Evolutionary conservation across 768 basidiomycete genomes (phyloP), one percentile per base, ranked within the genome.

Genomic region (Tephrocybe sp.): DNA sequence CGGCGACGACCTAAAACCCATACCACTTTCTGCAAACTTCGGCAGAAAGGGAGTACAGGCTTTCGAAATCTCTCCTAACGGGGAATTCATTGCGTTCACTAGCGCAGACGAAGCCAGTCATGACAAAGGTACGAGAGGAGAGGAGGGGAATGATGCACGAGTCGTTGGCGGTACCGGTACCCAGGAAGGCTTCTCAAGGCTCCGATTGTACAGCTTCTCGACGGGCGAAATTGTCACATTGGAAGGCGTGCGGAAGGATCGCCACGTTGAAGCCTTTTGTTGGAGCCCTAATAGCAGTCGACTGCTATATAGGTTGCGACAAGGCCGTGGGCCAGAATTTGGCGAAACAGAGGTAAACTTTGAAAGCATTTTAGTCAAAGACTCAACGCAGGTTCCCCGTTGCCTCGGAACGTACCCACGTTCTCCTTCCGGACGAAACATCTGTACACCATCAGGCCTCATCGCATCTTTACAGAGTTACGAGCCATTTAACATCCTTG

Each of bases 31-130:
- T 17, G 51, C 57, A 5, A 57, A 56, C 32, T 25, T 56, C 14
- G 56, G 52, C 4, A 60, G 51, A 54, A 62, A 53, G 36, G 55
- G 48, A 11, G 62, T 68, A 18, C 63, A 64, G 46, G 62, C 54
- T 11, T 71, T 68, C 57, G 63, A 68, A 40, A 54, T 68, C 30
- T 69, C 68, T 30, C 68, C 70, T 14, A 58, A 69, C 40, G 68
- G 70, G 6, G 45, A 54, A 30, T 59, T 55, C 44, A 50, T 71
- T 34, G 67, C 65, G 18, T 71, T 67, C 51, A 49, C 63, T 10
- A 66, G 60, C 41, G 42, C 48, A 14, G 61, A 62, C 36, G 58
- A 60, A 17, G 37, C 43, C 24, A 14, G 14, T 24, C 28, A 49
- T 9, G 57, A 51, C n/a, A 62, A 54, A 15, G 33, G 52, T 18